A percentile compares a stretch with the other conserved stretches of the same genome.
phyloP scores from a whole-genome alignment of 495 filamentous ascomycete species.

The Neurospora sp. region DNA sequence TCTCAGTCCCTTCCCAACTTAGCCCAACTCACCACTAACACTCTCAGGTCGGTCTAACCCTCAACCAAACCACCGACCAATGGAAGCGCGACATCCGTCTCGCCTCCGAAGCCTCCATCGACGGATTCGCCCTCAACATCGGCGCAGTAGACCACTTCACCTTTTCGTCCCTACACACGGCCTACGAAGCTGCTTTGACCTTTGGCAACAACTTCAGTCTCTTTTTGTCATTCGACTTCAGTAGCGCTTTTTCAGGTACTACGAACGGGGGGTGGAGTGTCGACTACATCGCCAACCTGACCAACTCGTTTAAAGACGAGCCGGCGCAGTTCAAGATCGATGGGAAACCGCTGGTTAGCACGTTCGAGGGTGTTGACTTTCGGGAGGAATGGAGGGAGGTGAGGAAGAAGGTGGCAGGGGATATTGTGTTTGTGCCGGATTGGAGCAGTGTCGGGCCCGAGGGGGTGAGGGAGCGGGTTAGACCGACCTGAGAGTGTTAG shows the following conservation, averaged over 20 bases:
- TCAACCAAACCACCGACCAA: slow-evolving; percentile 32
- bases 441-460: slow-evolving; percentile 45
- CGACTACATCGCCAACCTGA: slow-evolving; percentile 37
- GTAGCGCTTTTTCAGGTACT: slow-evolving; percentile 14
- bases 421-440: slow-evolving; percentile 47
- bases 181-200: slow-evolving; percentile 28
- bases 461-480: too few species aligned
- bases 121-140: slow-evolving; percentile 59
- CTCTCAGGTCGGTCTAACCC: slow-evolving; percentile 25
- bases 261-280: slow-evolving; percentile 30
- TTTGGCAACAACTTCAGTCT: background rate
- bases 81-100: slow-evolving; percentile 49
- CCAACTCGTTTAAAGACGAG: slow-evolving; percentile 41
- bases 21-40: background rate
- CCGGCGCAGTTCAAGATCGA: slow-evolving; percentile 42
- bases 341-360: slow-evolving; percentile 39
- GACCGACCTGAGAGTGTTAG: too few species aligned
- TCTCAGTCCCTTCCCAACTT: too few species aligned
- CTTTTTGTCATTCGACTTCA: slow-evolving; percentile 6
- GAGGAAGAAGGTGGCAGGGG: slow-evolving; percentile 26
- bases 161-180: slow-evolving; percentile 34
- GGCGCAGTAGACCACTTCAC: slow-evolving; percentile 38
- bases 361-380: slow-evolving; percentile 51
- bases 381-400: slow-evolving; percentile 44
- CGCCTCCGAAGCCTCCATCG: slow-evolving; percentile 49